Percentiles rank a stretch among this genome's conserved stretches.
These are phyloP conservation scores for Galerina sulciceps DNA, from an alignment of 768 basidiomycete genomes.

Conservation along the genomic window DNA sequence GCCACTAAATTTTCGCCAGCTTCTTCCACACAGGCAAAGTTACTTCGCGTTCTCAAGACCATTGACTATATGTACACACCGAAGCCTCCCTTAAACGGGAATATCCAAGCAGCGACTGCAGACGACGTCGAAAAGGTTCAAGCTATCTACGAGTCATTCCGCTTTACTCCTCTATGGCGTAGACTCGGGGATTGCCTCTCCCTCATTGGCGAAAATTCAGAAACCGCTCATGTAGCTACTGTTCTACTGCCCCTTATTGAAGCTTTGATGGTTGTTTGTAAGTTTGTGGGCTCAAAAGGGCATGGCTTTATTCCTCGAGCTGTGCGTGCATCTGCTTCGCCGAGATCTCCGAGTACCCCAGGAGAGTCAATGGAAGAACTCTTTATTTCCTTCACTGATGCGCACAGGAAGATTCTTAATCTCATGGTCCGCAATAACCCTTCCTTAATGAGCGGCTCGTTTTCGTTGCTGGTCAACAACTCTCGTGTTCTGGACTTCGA, in stretches of 20 bases:
- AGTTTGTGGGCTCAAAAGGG: constrained; percentile 80
- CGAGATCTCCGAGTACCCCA: constrained; percentile 68
- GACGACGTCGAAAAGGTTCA: constrained; percentile 83
- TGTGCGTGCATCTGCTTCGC: constrained; percentile 69
- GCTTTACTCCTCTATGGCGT: constrained; percentile 87
- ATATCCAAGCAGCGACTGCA: constrained; percentile 33
- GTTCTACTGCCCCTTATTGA: constrained; percentile 95
- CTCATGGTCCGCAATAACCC: constrained; percentile 99
- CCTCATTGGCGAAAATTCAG: constrained; percentile 77
- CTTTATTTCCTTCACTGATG: constrained; percentile 92
- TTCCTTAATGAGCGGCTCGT: constrained; percentile 96
- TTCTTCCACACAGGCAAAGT: constrained; percentile 95
- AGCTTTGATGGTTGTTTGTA: constrained; percentile 97
- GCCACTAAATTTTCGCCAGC: constrained; percentile 92
- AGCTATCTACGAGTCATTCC: constrained; percentile 89
- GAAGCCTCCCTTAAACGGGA: constrained; percentile 38
- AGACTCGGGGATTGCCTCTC: constrained; percentile 89
- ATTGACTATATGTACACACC: constrained; percentile 96
- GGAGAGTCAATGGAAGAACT: constrained; percentile 86
- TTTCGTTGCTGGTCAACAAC: constrained; percentile 94
- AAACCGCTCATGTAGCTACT: constrained; percentile 87
- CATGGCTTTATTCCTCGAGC: constrained; percentile 50
- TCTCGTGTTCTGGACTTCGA: constrained; percentile 97
- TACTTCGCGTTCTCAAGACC: constrained; percentile 93
- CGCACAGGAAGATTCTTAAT: constrained; percentile 92